Evolutionary conservation across 805 yeast species (phyloP), one percentile per base, ranked within the genome.

Genomic region (Candida verbasci): DNA sequence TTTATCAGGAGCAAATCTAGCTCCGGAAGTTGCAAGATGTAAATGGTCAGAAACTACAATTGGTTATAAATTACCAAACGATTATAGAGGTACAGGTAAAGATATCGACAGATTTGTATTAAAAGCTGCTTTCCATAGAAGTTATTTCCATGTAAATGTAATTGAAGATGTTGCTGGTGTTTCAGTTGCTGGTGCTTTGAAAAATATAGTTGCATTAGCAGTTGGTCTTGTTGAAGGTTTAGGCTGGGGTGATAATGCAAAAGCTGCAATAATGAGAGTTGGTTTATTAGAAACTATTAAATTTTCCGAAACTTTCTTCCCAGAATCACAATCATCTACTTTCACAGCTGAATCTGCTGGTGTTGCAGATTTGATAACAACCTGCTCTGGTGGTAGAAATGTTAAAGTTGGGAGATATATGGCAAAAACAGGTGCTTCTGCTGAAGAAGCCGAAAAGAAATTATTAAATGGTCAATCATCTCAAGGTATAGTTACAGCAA

Each of bases 301-400:
- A 46, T 68, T 68, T 44, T 64, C 72, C 3, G 73, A 80, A 55
- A 74, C 72, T 49, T 91, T 86, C 66, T 60, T 68, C 45, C 70
- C 70, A 2, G 60, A 62, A 39, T 56, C 68, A 20, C 38, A 53
- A 32, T 45, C 58, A 24, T 41, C 58, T 28, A 68, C 73, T 17
- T 67, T 68, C 52, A 67, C 72, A 7, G 61, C 55, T 37, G 73
- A 68, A 47, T 58, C 67, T 24, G 70, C 70, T 11, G 73, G 73
- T 50, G 73, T 68, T 11, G 73, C 73, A 34, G 73, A 68, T 53
- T 60, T 68, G 46, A 67, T 68, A 50, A 68, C 73, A 34, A 66
- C 72, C 31, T 68, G 73, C 48, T 48, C 70, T 25, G 73, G 72
- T 37, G 73, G 73, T 32, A 62, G 73, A 57, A 68, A 68, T 50